phyloP scores from a whole-genome alignment of 495 filamentous ascomycete genomes.

The Neurospora cerealis region DNA sequence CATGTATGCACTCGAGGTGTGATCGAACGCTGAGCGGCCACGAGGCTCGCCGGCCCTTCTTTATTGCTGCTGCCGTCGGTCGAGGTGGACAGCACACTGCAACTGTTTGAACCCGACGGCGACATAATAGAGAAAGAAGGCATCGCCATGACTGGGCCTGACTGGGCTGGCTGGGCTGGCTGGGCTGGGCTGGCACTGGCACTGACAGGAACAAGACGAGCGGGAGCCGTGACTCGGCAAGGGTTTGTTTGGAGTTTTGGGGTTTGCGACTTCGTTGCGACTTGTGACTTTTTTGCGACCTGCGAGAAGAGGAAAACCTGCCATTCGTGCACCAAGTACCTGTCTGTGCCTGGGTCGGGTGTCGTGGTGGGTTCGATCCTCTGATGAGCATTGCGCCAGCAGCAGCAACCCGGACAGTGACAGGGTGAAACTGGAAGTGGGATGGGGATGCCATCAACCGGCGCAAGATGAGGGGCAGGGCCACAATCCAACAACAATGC shows the following conservation, averaged over 20 bases:
- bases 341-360: not conserved
- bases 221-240: not conserved
- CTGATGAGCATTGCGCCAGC: not conserved
- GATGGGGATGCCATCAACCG: not conserved
- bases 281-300: not conserved
- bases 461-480: not conserved
- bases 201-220: not conserved
- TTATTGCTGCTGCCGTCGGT: not conserved
- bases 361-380: not conserved
- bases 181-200: not conserved
- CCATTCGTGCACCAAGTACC: not conserved
- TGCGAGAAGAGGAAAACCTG: not conserved
- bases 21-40: not conserved
- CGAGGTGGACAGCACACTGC: not conserved
- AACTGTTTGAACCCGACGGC: not conserved
- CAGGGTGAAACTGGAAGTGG: not conserved
- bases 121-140: not conserved
- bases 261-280: not conserved
- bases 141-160: not conserved
- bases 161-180: not conserved
- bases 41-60: not conserved
- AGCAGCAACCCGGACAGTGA: not conserved
- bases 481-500: not conserved
- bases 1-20: conserved; percentile 16
- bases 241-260: not conserved